Evolutionary conservation across 495 filamentous ascomycete genomes (phyloP), one percentile per base, ranked within the genome.

Genomic region (Talaromyces thailandensis): DNA sequence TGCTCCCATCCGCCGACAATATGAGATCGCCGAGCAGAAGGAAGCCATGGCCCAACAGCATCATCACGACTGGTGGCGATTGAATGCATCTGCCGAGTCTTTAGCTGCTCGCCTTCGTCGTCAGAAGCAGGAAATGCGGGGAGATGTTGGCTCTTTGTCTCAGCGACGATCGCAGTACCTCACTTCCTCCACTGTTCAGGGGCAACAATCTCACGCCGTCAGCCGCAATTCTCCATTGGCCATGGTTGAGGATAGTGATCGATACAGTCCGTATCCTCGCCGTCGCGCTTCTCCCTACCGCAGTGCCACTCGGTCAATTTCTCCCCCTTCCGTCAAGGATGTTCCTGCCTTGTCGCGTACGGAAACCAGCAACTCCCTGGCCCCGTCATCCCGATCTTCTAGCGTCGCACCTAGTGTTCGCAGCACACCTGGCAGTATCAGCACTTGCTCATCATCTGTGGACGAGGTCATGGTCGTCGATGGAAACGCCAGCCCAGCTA

Each of bases 1-100:
- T 23, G 84, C 82, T 14, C 93, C 93, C 31, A 91, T 97, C 71
- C 88, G 91, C 62, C 66, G 69, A 23, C 75, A 76, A 4, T 67
- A 74, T 24, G 67, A 78, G 60, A 55, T 67, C 16, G 69, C 71
- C 35, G 66, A 71, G 28, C 64, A 71, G 52, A 62, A 72, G 62
- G 70, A 74, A 60, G 71, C 75, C 43, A 64, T 69, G 18, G 69
- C 75, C 61, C 70, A 73, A 28, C 69, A 65, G 37, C 70, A 75
- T 9, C 73, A 79, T n/a, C 76, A 79, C 62, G 73, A 77, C 67
- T 78, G 73, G 71, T 74, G 72, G 24, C 74, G 71, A 48, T 69
- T 78, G 52, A 75, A 76, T 32, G 67, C 69, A 35, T 77, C 77
- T 6, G 74, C 75, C 31, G 77, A 79, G 43, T 68, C 76, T 26